A percentile compares a stretch with the other conserved stretches of the same genome.
Conservation (phyloP, 108 stramenopile species). For the Nitzschia putrida region DNA sequence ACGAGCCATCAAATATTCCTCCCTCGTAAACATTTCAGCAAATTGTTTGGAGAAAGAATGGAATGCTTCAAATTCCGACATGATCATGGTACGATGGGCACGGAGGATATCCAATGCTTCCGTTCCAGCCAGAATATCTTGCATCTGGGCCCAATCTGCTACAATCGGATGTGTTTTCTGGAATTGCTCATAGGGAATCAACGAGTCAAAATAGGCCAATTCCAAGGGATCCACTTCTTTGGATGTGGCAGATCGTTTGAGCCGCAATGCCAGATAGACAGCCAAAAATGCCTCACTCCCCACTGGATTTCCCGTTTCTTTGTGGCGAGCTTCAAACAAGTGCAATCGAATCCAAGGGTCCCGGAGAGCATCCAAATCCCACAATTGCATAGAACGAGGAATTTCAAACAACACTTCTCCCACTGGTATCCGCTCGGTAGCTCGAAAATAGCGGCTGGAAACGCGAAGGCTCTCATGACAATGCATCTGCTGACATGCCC, state of each 20-base stretch:
- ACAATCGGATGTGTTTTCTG: conserved; percentile 57
- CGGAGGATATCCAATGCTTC: conserved; percentile 44
- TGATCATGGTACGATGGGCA: conserved; percentile 60
- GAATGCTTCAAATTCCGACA: conserved; percentile 66
- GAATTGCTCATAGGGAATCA: conserved; percentile 57
- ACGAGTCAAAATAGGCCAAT: conserved; percentile 31
- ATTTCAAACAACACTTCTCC: conserved; percentile 59
- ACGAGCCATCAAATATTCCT: conserved; percentile 62
- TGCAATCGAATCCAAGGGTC: conserved; percentile 54
- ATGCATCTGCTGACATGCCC: conserved; percentile 15
- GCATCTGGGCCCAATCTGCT: conserved; percentile 32
- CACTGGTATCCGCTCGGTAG: conserved; percentile 33
- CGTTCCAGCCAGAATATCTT: conserved; percentile 44
- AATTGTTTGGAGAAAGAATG: conserved; percentile 44
- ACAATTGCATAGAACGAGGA: conserved; percentile 73
- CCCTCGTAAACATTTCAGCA: conserved; percentile 36
- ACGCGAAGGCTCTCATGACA: conserved; percentile 25
- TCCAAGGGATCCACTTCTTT: conserved; percentile 16
- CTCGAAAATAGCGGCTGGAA: conserved; percentile 17
- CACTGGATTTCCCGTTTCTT: conserved; percentile 51
- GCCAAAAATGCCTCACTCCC: conserved; percentile 74
- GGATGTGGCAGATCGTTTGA: conserved; percentile 7
- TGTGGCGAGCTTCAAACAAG: conserved; percentile 63
- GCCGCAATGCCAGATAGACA: conserved; percentile 47
- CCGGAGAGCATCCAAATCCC: conserved; percentile 82